These are phyloP conservation scores for Penicillium verhagenii DNA, from an alignment of 495 filamentous ascomycete species.

Conservation along the genomic window DNA sequence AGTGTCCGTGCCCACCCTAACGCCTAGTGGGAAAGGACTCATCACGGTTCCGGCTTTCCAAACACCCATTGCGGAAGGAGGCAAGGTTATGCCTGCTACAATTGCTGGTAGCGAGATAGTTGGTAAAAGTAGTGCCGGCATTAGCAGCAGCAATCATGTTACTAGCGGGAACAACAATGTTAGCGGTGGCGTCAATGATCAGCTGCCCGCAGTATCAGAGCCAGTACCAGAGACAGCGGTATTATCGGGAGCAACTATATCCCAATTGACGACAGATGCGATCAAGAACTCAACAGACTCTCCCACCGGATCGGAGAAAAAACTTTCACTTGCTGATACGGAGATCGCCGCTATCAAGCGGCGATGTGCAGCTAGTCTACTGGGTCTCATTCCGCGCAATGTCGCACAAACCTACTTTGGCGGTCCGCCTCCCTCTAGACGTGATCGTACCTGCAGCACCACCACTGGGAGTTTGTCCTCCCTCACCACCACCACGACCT, in stretches of 20 bases:
- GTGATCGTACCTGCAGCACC: slow-evolving; percentile 31
- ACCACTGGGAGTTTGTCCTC: slow-evolving; percentile 17
- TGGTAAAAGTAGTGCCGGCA: slow-evolving; percentile 18
- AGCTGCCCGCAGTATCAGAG: slow-evolving; percentile 1
- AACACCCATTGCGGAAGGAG: slow-evolving; percentile 7
- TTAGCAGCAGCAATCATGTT: slow-evolving; percentile 16
- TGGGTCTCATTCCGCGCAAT: slow-evolving; percentile 44
- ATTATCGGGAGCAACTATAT: neutral
- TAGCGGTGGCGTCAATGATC: slow-evolving; percentile 11
- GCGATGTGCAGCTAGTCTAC: slow-evolving; percentile 52
- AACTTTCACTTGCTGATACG: slow-evolving; percentile 27
- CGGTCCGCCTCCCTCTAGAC: slow-evolving; percentile 11
- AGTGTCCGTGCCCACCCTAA: slow-evolving; percentile 28
- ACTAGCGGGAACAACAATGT: neutral
- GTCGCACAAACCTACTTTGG: slow-evolving; percentile 43
- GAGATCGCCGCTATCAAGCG: slow-evolving; percentile 54
- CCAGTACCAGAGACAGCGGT: too few species aligned
- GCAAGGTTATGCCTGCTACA: neutral
- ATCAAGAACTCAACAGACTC: slow-evolving; percentile 1
- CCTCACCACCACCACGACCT: slow-evolving; percentile 11
- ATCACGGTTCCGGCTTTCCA: neutral
- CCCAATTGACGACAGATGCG: slow-evolving; percentile 1
- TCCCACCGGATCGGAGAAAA: slow-evolving; percentile 15
- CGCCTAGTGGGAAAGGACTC: slow-evolving; percentile 17
- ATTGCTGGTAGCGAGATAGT: neutral